Evolutionary conservation across 75 land plant species (phyloP), one percentile per base, ranked within the genome.

Genomic region (Isoetes taiwanensis): DNA sequence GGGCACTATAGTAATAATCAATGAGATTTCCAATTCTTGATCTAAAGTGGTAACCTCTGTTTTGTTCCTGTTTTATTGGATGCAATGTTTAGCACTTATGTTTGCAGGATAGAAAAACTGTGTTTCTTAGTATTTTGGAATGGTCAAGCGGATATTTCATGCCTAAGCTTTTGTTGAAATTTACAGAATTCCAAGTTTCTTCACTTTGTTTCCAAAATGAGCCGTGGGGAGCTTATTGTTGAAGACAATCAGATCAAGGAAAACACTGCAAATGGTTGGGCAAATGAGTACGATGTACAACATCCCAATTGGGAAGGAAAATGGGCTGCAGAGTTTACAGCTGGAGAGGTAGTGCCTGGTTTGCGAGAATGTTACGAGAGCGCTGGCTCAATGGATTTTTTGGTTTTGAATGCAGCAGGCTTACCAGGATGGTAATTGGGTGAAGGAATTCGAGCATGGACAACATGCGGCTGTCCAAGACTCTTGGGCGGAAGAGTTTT

Each of bases 181-280:
- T 26, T 28, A 33, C 82, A 91, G 98, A 93, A 93, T 48, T 93
- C 98, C 12, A 93, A 79, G 79, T 93, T 93, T 59, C 83, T 84
- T 30, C 98, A 93, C 68, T 93, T 93, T 76, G 90, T 93, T 3
- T 93, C 98, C 28, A 87, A 87, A 65, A 93, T 93, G 98, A 93
- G 98, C 61, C 90, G 96, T 3, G 96, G 98, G 19, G 98, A 93
- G 65, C 68, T 93, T 28, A 87, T 83, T 41, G 73, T 87, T 62
- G 95, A 93, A 65, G 98, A 93, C 38, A 83, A 93, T 63, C 96
- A 88, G 74, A 69, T 93, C 39, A 79, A 84, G 64, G 75, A 77
- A 46, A 24, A 12, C n/a, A 69, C 65, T 43, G 41, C 64, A 21
- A 25, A 56, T 1, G 75, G 72, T 60, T 93, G 98, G 98, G 95